Percentiles rank a stretch among this genome's conserved stretches.
Conservation (phyloP, 495 filamentous ascomycete species). For the Wilcoxina mikolae region DNA sequence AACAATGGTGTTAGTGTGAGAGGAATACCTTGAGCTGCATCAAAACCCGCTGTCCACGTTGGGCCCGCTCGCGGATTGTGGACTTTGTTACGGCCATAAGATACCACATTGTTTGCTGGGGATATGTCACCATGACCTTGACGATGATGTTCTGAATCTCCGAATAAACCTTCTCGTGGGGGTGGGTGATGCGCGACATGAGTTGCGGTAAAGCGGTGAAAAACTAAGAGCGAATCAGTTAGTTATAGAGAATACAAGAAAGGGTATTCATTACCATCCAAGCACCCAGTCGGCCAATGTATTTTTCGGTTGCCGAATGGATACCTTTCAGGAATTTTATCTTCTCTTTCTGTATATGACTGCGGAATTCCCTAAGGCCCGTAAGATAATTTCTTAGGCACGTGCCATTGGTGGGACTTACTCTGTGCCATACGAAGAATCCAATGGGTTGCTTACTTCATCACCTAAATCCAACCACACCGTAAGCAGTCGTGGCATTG, state of each 20-base stretch:
- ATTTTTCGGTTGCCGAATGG: conserved; percentile 58
- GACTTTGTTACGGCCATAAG: conserved; percentile 65
- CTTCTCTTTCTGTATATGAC: conserved; percentile 40
- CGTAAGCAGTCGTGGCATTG: conserved; percentile 74
- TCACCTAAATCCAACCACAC: conserved; percentile 86
- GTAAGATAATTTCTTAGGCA: neutral
- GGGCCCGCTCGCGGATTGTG: conserved; percentile 36
- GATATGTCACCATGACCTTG: conserved; percentile 63
- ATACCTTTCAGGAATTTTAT: conserved; percentile 53
- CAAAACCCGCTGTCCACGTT: conserved; percentile 36
- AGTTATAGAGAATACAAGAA: neutral
- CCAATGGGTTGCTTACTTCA: conserved; percentile 50
- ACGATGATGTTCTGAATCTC: conserved; percentile 62
- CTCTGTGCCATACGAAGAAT: conserved; percentile 50
- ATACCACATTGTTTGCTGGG: conserved; percentile 87
- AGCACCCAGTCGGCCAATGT: conserved; percentile 58
- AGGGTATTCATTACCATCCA: conserved; percentile 37
- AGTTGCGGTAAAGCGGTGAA: conserved; percentile 89
- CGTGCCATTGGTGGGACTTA: neutral
- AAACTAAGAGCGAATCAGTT: conserved; percentile 36
- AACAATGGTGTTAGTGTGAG: neutral
- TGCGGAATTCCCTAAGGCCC: conserved; percentile 37
- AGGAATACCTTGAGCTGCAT: conserved; percentile 31
- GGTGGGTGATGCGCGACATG: conserved; percentile 78
- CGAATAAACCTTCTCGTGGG: conserved; percentile 57